Percentiles rank a stretch among this genome's conserved stretches.
Evolutionary conservation across 345 rosid genomes (phyloP).

Genomic region (Sisymbrium altissimum): DNA sequence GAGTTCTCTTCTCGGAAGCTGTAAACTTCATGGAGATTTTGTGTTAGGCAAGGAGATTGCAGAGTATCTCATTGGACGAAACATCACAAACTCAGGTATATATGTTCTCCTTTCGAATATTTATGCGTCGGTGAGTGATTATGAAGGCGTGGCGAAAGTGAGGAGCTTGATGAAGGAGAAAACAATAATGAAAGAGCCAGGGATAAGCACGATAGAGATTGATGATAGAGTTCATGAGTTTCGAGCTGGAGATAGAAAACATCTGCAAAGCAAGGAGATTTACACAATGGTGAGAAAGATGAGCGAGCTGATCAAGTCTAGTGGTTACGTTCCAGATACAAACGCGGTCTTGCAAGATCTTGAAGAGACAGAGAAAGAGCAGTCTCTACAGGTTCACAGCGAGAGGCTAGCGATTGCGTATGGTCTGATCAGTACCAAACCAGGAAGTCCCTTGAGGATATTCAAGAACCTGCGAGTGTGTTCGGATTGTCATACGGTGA

Average conservation of each 20-base stretch:
- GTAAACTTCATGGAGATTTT: conserved; percentile 54
- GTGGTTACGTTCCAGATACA: conserved; percentile 40
- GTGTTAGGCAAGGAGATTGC: conserved; percentile 62
- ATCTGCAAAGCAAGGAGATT: conserved; percentile 42
- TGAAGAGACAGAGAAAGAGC: conserved; percentile 46
- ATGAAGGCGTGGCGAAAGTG: conserved; percentile 55
- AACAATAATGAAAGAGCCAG: conserved; percentile 59
- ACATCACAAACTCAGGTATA: conserved; percentile 57
- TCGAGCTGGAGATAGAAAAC: conserved; percentile 51
- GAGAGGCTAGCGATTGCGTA: conserved; percentile 69
- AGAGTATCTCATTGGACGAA: conserved; percentile 48
- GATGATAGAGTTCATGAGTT: conserved; percentile 57
- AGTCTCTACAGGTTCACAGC: conserved; percentile 62
- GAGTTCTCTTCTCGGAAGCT: conserved; percentile 69
- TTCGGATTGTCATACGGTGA: conserved; percentile 60
- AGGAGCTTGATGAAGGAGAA: conserved; percentile 73
- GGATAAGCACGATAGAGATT: conserved; percentile 63
- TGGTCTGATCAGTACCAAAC: conserved; percentile 59
- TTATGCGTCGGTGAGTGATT: conserved; percentile 54
- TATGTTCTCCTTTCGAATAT: conserved; percentile 66
- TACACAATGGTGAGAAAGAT: conserved; percentile 50
- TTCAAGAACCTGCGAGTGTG: conserved; percentile 73
- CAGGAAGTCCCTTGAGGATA: conserved; percentile 50
- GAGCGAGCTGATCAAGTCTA: conserved; percentile 26
- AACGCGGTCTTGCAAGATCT: conserved; percentile 54